Evolutionary conservation across 441 rosid genomes (phyloP).

Genomic region (Isatis lusitanica): DNA sequence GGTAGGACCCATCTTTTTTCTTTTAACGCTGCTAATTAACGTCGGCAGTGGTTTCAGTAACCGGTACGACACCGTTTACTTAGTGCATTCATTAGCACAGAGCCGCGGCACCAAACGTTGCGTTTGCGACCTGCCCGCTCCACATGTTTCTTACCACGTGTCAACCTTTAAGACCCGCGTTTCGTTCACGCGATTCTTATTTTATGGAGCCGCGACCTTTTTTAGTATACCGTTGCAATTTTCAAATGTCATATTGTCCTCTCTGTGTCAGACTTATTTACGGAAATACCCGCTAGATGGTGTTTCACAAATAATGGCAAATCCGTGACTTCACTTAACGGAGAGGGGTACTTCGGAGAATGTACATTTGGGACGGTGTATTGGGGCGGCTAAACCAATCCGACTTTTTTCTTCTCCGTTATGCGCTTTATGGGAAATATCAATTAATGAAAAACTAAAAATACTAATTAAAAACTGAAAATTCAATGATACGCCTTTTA

Average conservation of each 20-base stretch:
- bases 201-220: slow-evolving; percentile 9
- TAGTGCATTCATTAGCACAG: slow-evolving; percentile 17
- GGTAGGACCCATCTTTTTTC: background rate
- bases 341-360: slow-evolving; percentile 12
- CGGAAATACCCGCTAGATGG: slow-evolving; percentile 7
- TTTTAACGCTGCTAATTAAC: slow-evolving; percentile 4
- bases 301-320: background rate
- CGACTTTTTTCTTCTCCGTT: slow-evolving; percentile 24
- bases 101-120: slow-evolving; percentile 19
- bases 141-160: slow-evolving; percentile 11
- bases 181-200: slow-evolving; percentile 27
- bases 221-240: slow-evolving; percentile 10
- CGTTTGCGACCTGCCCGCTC: slow-evolving; percentile 11
- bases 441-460: slow-evolving; percentile 10
- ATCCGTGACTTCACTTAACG: background rate
- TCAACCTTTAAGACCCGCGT: slow-evolving; percentile 18
- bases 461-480: background rate
- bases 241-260: slow-evolving; percentile 17
- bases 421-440: slow-evolving; percentile 28
- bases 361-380: slow-evolving; percentile 2
- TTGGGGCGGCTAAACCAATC: slow-evolving; percentile 30
- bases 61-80: slow-evolving; percentile 15
- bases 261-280: slow-evolving; percentile 22
- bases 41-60: background rate
- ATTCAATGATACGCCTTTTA: slow-evolving; percentile 34